These are phyloP conservation scores for Solanum arcanum DNA, from an alignment of 257 asterid species.

Conservation along the genomic window DNA sequence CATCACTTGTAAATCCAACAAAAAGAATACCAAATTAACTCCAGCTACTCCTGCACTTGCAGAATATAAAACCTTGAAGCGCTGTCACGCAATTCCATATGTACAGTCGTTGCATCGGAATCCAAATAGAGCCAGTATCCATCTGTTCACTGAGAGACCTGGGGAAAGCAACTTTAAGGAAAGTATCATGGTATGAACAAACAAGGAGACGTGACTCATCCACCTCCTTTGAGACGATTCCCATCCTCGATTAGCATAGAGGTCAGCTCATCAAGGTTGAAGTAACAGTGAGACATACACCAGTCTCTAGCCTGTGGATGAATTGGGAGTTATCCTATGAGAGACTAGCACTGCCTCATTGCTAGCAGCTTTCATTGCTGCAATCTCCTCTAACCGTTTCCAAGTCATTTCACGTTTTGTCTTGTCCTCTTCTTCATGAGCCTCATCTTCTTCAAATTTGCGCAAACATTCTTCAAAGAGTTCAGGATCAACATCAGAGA, in stretches of 20 bases:
- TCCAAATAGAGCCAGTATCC: background rate
- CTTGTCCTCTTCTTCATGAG: conserved; percentile 38
- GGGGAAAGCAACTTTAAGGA: background rate
- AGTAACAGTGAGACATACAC: background rate
- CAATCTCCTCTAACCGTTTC: conserved; percentile 67
- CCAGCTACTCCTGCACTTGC: background rate
- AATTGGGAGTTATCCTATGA: conserved; percentile 11
- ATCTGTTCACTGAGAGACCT: background rate
- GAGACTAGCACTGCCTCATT: conserved; percentile 49
- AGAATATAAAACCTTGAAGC: background rate
- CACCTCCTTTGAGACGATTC: background rate
- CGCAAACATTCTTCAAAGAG: conserved; percentile 68
- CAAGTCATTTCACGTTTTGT: conserved; percentile 55
- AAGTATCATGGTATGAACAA: background rate
- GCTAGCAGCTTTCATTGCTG: conserved; percentile 44
- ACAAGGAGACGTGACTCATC: background rate
- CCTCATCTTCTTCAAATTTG: conserved; percentile 67
- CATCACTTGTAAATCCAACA: background rate
- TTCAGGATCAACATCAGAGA: conserved; percentile 58
- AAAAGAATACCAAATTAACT: background rate
- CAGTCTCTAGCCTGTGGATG: conserved; percentile 22
- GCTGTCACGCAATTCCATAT: background rate
- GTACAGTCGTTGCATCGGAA: background rate
- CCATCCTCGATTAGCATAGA: background rate
- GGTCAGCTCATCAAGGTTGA: background rate